Conservation (phyloP, 805 yeast genomes). For the Lachancea mirantina region DNA sequence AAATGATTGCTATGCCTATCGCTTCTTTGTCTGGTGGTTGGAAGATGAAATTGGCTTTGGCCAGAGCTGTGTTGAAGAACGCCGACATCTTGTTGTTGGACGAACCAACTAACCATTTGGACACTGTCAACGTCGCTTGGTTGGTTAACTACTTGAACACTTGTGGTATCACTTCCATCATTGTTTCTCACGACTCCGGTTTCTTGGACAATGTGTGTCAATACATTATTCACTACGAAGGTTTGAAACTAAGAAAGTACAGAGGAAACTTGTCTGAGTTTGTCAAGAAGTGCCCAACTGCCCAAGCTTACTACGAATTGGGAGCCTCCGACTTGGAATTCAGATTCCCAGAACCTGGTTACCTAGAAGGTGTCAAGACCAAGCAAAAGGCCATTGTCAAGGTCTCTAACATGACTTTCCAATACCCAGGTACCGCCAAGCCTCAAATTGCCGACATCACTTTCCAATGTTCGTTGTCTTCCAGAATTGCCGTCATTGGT, state of each 20-base stretch:
- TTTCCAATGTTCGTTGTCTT: conserved; percentile 98
- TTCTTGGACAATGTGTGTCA: conserved; percentile 96
- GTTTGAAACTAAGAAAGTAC: conserved; percentile 99
- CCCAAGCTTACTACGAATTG: conserved; percentile 96
- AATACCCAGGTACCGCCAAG: conserved; percentile 96
- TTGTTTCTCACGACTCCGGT: conserved; percentile 99
- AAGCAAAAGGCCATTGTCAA: conserved; percentile 99
- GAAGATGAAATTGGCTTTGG: conserved; percentile 99
- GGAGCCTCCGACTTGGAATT: conserved; percentile 97
- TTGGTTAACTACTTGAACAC: conserved; percentile 97
- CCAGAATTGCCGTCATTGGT: conserved; percentile 99
- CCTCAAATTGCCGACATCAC: conserved; percentile 88
- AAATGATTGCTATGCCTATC: conserved; percentile 90
- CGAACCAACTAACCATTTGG: conserved; percentile 99
- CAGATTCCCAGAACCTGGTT: conserved; percentile 99
- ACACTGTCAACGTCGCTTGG: conserved; percentile 99
- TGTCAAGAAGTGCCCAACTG: conserved; percentile 97
- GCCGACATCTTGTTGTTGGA: conserved; percentile 96
- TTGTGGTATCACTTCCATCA: conserved; percentile 97
- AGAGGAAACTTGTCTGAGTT: conserved; percentile 99
- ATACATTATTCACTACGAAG: conserved; percentile 99
- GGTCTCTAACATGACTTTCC: conserved; percentile 96
- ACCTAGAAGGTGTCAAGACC: conserved; percentile 99
- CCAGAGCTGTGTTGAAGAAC: conserved; percentile 97
- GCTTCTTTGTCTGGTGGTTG: conserved; percentile 99